phyloP scores from a whole-genome alignment of 331 rosid species.

The Rhamnella rubrinervis region DNA sequence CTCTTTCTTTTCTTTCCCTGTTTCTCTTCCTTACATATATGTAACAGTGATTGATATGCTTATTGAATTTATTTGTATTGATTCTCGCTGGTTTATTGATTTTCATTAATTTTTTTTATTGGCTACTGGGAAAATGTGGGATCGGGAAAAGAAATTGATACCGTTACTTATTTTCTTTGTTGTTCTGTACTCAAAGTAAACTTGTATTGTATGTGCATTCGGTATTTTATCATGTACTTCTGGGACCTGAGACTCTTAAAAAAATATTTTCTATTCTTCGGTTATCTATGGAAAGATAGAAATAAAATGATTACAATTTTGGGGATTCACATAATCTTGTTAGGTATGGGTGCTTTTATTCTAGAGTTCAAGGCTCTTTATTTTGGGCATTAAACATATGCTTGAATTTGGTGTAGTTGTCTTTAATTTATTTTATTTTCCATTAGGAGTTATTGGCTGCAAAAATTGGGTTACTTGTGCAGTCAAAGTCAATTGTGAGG shows the following conservation, averaged over 20 bases:
- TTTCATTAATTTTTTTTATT: slow-evolving; percentile 19
- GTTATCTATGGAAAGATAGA: too few relatives aligned
- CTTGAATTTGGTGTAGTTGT: neutral
- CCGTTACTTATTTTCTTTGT: neutral
- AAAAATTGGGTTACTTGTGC: neutral
- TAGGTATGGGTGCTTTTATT: too few relatives aligned
- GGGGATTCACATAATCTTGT: too few relatives aligned
- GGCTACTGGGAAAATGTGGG: slow-evolving; percentile 35
- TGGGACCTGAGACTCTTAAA: too few relatives aligned
- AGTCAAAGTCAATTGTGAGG: neutral
- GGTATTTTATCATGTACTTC: too few relatives aligned
- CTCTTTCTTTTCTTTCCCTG: slow-evolving; percentile 4
- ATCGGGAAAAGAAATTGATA: slow-evolving; percentile 7
- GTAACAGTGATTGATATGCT: slow-evolving; percentile 5
- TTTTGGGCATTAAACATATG: neutral
- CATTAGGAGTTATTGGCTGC: neutral
- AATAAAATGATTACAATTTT: too few relatives aligned
- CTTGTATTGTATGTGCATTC: neutral
- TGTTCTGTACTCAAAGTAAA: slow-evolving; percentile 1
- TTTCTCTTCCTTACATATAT: neutral
- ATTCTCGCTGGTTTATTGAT: slow-evolving; percentile 12
- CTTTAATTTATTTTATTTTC: neutral
- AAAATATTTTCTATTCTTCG: too few relatives aligned
- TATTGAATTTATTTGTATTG: slow-evolving; percentile 8
- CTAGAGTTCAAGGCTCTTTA: too few relatives aligned